Evolutionary conservation across 2,329 filamentous ascomycete genomes (phyloP).

Genomic region (Pseudogymnoascus sp.): DNA sequence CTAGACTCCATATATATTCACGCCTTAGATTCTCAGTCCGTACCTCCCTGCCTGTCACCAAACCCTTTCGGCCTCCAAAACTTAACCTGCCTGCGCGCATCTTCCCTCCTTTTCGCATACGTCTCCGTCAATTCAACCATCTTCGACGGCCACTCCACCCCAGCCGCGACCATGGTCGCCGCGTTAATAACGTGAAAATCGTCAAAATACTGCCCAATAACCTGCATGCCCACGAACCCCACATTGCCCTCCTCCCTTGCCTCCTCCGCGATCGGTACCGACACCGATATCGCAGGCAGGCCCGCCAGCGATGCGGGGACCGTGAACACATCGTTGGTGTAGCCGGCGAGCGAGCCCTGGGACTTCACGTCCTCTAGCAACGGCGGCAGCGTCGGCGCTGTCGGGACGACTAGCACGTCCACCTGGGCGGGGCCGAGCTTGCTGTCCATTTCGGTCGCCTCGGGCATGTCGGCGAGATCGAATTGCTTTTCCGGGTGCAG

Average conservation of each 20-base stretch:
- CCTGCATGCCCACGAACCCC: conserved; percentile 55
- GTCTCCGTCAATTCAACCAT: neutral
- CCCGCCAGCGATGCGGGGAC: conserved; percentile 91
- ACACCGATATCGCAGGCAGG: conserved; percentile 79
- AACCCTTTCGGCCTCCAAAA: neutral
- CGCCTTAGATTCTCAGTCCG: neutral
- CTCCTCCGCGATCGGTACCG: conserved; percentile 39
- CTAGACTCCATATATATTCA: neutral
- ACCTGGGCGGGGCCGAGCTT: conserved; percentile 58
- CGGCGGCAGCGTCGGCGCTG: conserved; percentile 71
- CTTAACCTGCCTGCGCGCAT: neutral
- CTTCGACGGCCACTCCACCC: neutral
- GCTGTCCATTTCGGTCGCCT: conserved; percentile 34
- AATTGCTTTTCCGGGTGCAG: conserved; percentile 50
- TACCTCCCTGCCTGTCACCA: neutral
- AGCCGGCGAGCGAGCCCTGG: conserved; percentile 60
- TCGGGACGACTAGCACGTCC: conserved; percentile 83
- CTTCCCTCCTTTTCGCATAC: conserved; percentile 27
- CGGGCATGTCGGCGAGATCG: conserved; percentile 54
- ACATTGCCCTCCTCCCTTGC: conserved; percentile 32
- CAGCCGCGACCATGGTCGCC: neutral
- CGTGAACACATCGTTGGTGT: conserved; percentile 92
- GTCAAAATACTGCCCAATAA: conserved; percentile 72
- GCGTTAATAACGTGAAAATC: conserved; percentile 34
- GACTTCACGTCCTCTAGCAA: conserved; percentile 49